Conservation (phyloP, 352 stramenopile species). For the Detonula confervacea region DNA sequence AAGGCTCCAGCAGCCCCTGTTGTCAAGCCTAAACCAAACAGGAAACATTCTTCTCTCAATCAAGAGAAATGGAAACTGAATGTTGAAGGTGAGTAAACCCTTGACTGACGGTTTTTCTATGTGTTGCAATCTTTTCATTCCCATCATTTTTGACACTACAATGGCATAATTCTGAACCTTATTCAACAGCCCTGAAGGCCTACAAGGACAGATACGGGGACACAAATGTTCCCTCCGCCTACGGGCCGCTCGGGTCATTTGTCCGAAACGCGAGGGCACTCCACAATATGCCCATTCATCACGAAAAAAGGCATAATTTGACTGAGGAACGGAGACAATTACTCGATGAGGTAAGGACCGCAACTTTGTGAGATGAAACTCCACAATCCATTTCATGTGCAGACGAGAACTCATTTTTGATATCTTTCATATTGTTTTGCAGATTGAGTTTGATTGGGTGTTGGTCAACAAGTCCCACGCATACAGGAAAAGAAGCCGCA, state of each 20-base stretch:
- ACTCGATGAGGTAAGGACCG: conserved; percentile 14
- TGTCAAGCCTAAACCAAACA: background rate
- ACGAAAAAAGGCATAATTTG: conserved; percentile 11
- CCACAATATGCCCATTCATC: background rate
- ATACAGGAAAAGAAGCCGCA: conserved; percentile 18
- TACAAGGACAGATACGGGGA: conserved; percentile 20
- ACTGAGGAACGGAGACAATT: conserved; percentile 15
- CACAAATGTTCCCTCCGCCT: conserved; percentile 4
- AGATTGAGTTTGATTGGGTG: conserved; percentile 30
- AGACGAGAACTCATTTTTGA: background rate
- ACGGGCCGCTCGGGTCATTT: conserved; percentile 10
- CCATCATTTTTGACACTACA: too few species aligned
- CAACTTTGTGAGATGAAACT: background rate
- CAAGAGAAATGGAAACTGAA: conserved; percentile 14
- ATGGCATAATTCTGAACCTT: too few species aligned
- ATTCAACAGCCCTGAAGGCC: conserved; percentile 3
- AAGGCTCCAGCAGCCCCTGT: background rate
- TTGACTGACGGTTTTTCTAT: too few species aligned
- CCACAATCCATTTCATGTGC: too few species aligned
- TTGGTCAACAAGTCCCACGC: conserved; percentile 2
- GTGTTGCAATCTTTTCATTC: background rate
- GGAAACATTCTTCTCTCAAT: conserved; percentile 1
- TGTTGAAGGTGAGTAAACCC: conserved; percentile 3
- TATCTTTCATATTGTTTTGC: background rate
- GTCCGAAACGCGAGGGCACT: conserved; percentile 9